phyloP scores from a whole-genome alignment of 805 yeast genomes.

The Debaryomyces tyrocola region DNA sequence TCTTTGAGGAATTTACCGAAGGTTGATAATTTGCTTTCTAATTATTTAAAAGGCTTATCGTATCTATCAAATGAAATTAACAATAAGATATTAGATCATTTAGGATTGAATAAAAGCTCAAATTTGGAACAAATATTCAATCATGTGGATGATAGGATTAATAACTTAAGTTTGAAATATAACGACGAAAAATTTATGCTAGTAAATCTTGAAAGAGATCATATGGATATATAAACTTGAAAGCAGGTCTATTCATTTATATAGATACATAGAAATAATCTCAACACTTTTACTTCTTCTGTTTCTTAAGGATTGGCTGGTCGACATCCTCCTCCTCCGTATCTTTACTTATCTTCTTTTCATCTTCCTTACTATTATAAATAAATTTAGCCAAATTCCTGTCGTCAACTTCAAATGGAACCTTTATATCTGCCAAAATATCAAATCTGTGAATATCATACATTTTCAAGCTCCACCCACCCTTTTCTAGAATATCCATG shows the following conservation, averaged over 20 bases:
- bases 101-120: constrained; percentile 25
- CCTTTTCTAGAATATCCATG: constrained; percentile 26
- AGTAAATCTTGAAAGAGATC: constrained; percentile 38
- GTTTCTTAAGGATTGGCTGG: constrained; percentile 6
- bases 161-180: constrained; percentile 23
- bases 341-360: not conserved
- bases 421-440: constrained; percentile 22
- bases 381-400: constrained; percentile 6
- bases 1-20: constrained; percentile 22
- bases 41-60: constrained; percentile 17
- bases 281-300: not conserved
- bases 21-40: constrained; percentile 18
- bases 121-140: constrained; percentile 32
- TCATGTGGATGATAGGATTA: constrained; percentile 31
- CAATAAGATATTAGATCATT: constrained; percentile 18
- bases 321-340: constrained; percentile 3
- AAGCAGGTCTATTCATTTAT: not conserved
- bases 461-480: constrained; percentile 39
- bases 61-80: constrained; percentile 24
- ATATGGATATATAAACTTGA: constrained; percentile 21
- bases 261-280: not conserved
- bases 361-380: not conserved
- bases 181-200: constrained; percentile 36
- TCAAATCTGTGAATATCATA: constrained; percentile 24
- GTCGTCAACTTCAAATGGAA: constrained; percentile 17